Evolutionary conservation across 2,329 filamentous ascomycete species (phyloP), one percentile per base, ranked within the genome.

Genomic region (Fusarium mangiferae): DNA sequence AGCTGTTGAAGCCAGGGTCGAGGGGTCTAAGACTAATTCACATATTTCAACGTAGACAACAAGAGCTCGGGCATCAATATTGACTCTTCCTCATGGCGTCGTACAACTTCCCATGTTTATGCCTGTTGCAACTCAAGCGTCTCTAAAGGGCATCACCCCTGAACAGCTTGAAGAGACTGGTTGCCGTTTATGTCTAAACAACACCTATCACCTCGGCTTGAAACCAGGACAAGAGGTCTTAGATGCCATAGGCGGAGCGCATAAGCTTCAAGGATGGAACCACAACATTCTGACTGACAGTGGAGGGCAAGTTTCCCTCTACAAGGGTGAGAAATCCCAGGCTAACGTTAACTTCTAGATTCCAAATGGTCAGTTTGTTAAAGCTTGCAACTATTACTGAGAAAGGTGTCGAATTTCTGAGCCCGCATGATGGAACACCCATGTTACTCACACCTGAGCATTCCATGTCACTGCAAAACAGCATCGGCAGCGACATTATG

Each of bases 391-490:
- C 93, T 72, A 92, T 99, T 69, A 98, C 96, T 2, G 97, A 99
- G 82, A 93, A 98, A 83, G 96, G 96, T 59, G 97, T 99, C 13
- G 91, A 93, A 58, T 99, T 99, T 80, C 88, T 98, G n/a, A 97
- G 94, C 76, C 97, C 96, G 0, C 96, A 99, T 81, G 96, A 98
- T 85, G 95, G 95, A 39, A 91, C 91, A 6, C 96, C 96, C 13
- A 98, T 99, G 96, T 91, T 99, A 17, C 90, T 99, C 52, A 99
- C 96, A 0, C 96, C 96, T 1, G 97, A 99, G 82, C 96, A 98
- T 85, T 98, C 96, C 2, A 98, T 99, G 78, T 92, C 92, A 17
- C 88, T 99, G 7, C 96, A 99, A 82, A 98, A 99, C 83, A 96
- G 93, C 62, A 99, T 99, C 79, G 96, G 96, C 73, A 97, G 94